Evolutionary conservation across 345 rosid genomes (phyloP), one percentile per base, ranked within the genome.

Genomic region (Laguncularia racemosa): DNA sequence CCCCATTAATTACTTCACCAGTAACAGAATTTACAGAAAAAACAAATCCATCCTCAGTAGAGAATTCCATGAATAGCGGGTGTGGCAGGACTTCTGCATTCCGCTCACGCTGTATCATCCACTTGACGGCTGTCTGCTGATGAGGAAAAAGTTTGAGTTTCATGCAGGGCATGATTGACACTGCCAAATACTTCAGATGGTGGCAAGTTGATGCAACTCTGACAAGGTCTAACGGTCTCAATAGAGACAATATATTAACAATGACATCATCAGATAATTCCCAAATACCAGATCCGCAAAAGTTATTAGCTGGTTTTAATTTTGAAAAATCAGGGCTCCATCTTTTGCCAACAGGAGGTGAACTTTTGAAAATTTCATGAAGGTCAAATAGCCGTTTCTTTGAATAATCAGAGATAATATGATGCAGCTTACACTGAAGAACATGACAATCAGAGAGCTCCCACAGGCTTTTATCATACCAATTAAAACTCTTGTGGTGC

Each of bases 61-160:
- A 64, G 57, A 89, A 79, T 28, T 64, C 76, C 61, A 64, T 60
- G 72, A 64, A 93, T 45, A 93, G 62, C 56, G 97, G 99, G 80
- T 93, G 99, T 6, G 67, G 75, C 66, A 81, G 49, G 65, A 72
- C 70, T 61, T 73, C 73, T 45, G 80, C 67, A 66, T 78, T 85
- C 71, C 70, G 71, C 73, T 93, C 99, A 19, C 96, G 91, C 53
- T 85, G 77, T 65, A 93, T 71, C 97, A 93, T 93, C 99, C 99
- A 93, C 65, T 81, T 75, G 67, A 93, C 83, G 49, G 99, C 97
- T 47, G 88, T 78, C 71, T 83, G 83, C 85, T 93, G 99, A 67
- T 89, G 99, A 62, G 96, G 97, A 72, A 71, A 93, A 55, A 93
- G 78, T 63, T 82, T 93, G 53, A 93, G 88, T 68, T 89, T 86